phyloP scores from a whole-genome alignment of 1,284 basidiomycete species.

The Ceratobasidium sp. region DNA sequence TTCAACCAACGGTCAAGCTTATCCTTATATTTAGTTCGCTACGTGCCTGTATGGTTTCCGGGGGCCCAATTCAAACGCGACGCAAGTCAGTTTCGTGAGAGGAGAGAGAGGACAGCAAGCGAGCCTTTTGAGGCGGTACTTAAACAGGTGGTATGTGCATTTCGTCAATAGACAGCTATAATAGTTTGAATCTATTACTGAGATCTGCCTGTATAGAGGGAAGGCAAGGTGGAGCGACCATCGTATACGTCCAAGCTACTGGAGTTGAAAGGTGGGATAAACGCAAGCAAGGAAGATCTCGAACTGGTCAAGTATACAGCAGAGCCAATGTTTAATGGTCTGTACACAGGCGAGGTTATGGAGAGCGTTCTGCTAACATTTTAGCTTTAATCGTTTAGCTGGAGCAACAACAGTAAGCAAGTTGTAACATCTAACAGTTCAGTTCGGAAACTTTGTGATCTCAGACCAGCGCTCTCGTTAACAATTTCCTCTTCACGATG shows the following conservation, averaged over 20 bases:
- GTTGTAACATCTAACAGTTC: not conserved
- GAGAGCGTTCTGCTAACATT: not conserved
- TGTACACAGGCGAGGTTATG: not conserved
- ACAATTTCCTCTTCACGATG: constrained; percentile 34
- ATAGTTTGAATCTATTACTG: not conserved
- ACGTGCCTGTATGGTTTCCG: constrained; percentile 18
- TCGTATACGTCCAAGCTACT: constrained; percentile 25
- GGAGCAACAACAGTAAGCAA: constrained; percentile 19
- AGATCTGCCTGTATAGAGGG: not conserved
- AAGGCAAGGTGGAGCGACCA: not conserved
- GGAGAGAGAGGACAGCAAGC: not conserved
- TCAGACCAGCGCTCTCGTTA: constrained; percentile 23
- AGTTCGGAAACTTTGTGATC: not conserved
- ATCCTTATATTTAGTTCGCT: not conserved
- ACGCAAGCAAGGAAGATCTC: constrained; percentile 14
- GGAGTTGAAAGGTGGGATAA: constrained; percentile 16
- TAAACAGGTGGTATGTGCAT: not conserved
- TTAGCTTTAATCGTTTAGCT: not conserved
- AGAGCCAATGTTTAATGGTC: constrained; percentile 19
- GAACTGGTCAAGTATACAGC: constrained; percentile 23
- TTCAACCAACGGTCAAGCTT: not conserved
- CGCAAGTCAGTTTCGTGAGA: not conserved
- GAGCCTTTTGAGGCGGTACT: constrained; percentile 13
- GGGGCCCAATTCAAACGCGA: not conserved
- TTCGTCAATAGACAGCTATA: too few species aligned